These are phyloP conservation scores for Pseudocercospora eumusae DNA, from an alignment of 2,329 filamentous ascomycete species.

Conservation along the genomic window DNA sequence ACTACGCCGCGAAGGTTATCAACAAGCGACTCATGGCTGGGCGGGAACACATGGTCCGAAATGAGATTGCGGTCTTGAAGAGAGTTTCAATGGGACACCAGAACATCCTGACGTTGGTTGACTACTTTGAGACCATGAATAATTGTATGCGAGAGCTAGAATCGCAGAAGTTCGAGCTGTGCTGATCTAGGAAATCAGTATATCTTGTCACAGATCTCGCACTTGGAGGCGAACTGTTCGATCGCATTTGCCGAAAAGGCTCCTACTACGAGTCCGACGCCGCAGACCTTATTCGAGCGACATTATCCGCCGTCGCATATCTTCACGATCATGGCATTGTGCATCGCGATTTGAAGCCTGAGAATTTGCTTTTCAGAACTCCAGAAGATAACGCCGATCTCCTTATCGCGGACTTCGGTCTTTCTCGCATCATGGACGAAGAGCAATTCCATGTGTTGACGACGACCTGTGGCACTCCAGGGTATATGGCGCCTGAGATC, in stretches of 20 bases:
- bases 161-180: background rate
- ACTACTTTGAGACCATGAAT: constrained; percentile 99
- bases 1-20: constrained; percentile 99
- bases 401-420: constrained; percentile 93
- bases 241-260: constrained; percentile 97
- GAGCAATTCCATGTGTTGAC: constrained; percentile 97
- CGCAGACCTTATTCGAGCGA: constrained; percentile 90
- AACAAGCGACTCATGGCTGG: constrained; percentile 98
- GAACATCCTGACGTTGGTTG: constrained; percentile 95
- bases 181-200: constrained; percentile 50
- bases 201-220: constrained; percentile 97
- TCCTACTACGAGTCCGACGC: constrained; percentile 98
- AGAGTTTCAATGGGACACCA: constrained; percentile 98
- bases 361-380: constrained; percentile 94
- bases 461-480: constrained; percentile 94
- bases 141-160: constrained; percentile 60
- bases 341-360: constrained; percentile 94
- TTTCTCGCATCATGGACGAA: constrained; percentile 97
- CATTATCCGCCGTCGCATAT: constrained; percentile 95
- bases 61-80: constrained; percentile 97
- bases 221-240: constrained; percentile 93
- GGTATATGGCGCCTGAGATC: constrained; percentile 99
- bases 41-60: constrained; percentile 97
- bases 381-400: constrained; percentile 97
- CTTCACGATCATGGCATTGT: constrained; percentile 98